Conservation (phyloP, 495 filamentous ascomycete species). For the Aspergillus saccharolyticus region DNA sequence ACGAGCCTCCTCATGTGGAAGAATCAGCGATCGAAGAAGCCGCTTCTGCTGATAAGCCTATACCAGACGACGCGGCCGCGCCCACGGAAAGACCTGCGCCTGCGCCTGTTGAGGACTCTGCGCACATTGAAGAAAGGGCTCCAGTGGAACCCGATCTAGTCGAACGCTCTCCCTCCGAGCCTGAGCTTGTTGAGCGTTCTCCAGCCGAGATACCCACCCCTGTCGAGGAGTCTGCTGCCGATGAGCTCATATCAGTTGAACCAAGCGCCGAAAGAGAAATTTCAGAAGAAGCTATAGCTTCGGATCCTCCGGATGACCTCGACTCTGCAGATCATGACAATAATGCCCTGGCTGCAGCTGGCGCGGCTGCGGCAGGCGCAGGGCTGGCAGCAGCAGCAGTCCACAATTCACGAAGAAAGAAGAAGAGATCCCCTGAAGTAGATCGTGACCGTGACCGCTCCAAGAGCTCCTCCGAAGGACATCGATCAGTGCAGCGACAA, state of each 20-base stretch:
- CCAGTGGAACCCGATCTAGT: conserved; percentile 6
- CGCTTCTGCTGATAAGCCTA: conserved; percentile 4
- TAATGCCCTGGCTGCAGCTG: conserved; percentile 6
- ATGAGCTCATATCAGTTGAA: conserved; percentile 5
- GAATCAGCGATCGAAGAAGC: conserved; percentile 4
- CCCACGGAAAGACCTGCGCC: conserved; percentile 10
- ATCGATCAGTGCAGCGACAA: conserved; percentile 26
- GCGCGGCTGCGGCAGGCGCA: conserved; percentile 12
- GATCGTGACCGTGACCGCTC: conserved; percentile 34
- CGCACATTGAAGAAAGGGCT: conserved; percentile 4
- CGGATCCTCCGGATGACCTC: conserved; percentile 18
- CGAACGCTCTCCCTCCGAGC: conserved; percentile 10
- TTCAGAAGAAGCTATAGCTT: conserved; percentile 11
- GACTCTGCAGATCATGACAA: not conserved
- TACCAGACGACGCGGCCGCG: conserved; percentile 8
- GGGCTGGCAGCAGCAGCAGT: conserved; percentile 12
- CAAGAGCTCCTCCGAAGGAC: conserved; percentile 37
- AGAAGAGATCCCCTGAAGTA: conserved; percentile 23
- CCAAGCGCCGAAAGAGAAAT: not conserved
- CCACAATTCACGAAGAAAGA: conserved; percentile 26
- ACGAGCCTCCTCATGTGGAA: not conserved
- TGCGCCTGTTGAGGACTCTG: conserved; percentile 1
- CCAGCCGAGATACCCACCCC: not conserved
- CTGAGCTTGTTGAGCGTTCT: not conserved
- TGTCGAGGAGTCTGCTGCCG: not conserved